Conservation (phyloP, 2,329 filamentous ascomycete genomes). For the Colletotrichum cordylinicola region DNA sequence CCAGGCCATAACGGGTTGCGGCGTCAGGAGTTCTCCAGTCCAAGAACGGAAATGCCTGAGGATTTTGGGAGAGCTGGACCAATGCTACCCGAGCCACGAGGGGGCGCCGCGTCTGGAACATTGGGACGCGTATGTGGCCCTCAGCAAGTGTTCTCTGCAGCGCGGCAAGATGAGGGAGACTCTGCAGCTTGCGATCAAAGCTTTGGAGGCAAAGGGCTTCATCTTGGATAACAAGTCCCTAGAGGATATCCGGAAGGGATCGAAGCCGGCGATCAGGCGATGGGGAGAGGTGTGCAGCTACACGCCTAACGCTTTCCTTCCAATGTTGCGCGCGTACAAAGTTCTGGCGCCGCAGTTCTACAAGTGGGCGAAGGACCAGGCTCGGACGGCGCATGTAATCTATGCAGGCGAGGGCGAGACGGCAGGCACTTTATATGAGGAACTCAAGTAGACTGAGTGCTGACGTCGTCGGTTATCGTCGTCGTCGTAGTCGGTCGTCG, state of each 20-base stretch:
- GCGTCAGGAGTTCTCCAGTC: not conserved
- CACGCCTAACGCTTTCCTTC: conserved; percentile 17
- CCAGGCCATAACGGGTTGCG: not conserved
- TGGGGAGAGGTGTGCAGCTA: conserved; percentile 27
- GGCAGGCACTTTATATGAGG: not conserved
- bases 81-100: conserved; percentile 20
- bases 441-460: not conserved
- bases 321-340: conserved; percentile 23
- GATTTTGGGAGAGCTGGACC: conserved; percentile 27
- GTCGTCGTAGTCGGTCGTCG: no score
- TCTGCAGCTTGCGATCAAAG: conserved; percentile 25
- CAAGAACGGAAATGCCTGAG: not conserved
- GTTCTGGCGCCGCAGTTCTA: conserved; percentile 27
- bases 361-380: conserved; percentile 22
- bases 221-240: conserved; percentile 21
- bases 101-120: conserved; percentile 23
- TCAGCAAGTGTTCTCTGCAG: conserved; percentile 5
- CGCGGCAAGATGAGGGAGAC: conserved; percentile 1
- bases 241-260: not conserved
- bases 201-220: conserved; percentile 31
- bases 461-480: no score
- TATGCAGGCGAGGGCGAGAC: conserved; percentile 27
- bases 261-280: conserved; percentile 22
- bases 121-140: conserved; percentile 23
- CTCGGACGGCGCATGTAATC: conserved; percentile 28